Base-by-base conservation (phyloP, 345 rosid genomes). In the Eucalyptus curtisii region DNA sequence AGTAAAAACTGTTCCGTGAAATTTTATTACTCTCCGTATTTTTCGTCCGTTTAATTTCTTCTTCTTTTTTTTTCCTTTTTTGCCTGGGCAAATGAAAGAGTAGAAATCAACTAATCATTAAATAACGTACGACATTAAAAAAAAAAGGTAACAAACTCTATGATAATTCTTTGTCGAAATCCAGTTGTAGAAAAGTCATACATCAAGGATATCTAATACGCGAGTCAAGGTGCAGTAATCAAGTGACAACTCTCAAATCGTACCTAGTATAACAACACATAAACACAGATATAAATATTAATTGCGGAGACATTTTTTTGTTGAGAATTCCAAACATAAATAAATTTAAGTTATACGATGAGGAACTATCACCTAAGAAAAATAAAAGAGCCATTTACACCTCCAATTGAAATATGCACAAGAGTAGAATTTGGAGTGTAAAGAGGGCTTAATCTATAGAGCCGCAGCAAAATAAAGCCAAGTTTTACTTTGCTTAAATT, bases 161-260 rank as follows among this genome's bases (percentile, higher is more conserved):
- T 13, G 33, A 64, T 64, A 64, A n/a, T 64, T n/a, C 0, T 64
- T 64, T n/a, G 0, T n/a, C 19, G 20, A 64, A 7, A 7, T 64
- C 33, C 0, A 64, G 3, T 64, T n/a, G 10, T 3, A n/a, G 71
- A 64, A 30, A 64, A 64, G n/a, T 13, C 0, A 30, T 30, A 13
- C 10, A 64, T 30, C 71, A 13, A 64, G n/a, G 9, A 30, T 30
- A 64, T 64, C 37, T 13, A 64, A 30, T 27, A 59, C 31, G 15
- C 0, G 2, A 27, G 0, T 59, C 3, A 0, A 0, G 25, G 4
- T 30, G 71, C 17, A 7, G 16, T n/a, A 66, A 66, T 0, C 8
- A 31, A n/a, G 40, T 7, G 76, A 66, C 37, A 8, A 15, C 40
- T 66, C 40, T 15, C 79, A 8, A 3, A 13, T 59, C 0, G 1